A percentile compares a stretch with the other conserved stretches of the same genome.
Evolutionary conservation across 345 rosid genomes (phyloP).

Genomic region (Capsella bursapastoris): DNA sequence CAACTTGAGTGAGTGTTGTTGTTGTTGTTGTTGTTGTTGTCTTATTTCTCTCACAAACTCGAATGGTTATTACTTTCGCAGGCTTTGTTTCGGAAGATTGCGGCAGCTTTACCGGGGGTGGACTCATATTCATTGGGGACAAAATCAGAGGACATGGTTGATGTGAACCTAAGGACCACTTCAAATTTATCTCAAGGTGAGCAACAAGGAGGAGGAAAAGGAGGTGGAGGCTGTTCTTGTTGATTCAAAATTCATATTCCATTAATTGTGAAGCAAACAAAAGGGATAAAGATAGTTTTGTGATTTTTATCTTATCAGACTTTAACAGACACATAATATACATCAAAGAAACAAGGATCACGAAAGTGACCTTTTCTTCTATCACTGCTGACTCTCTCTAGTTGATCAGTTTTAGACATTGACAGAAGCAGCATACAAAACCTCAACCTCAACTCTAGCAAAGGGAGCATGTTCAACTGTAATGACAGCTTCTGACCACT

Average conservation of each 20-base stretch:
- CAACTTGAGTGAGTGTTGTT: background rate
- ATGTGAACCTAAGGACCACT: constrained; percentile 81
- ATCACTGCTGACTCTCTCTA: background rate
- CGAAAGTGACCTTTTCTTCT: background rate
- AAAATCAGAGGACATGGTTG: constrained; percentile 96
- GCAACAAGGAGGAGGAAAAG: constrained; percentile 61
- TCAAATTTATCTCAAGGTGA: constrained; percentile 71
- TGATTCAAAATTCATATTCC: constrained; percentile 39
- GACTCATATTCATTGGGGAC: constrained; percentile 74
- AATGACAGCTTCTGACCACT: constrained; percentile 45
- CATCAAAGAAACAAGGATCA: background rate
- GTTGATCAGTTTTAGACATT: background rate
- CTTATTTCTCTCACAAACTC: background rate
- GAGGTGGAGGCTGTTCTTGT: constrained; percentile 70
- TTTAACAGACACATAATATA: background rate
- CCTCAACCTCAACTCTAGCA: background rate
- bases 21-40: background rate
- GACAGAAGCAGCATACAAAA: background rate
- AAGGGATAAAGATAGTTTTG: constrained; percentile 21
- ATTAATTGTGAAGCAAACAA: constrained; percentile 13
- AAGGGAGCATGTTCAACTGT: background rate
- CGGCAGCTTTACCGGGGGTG: constrained; percentile 94
- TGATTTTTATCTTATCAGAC: constrained; percentile 2
- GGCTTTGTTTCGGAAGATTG: constrained; percentile 93
- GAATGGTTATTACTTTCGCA: constrained; percentile 43